Base-by-base conservation (phyloP, 2,329 filamentous ascomycete species). In the Trichoderma asperellum region DNA sequence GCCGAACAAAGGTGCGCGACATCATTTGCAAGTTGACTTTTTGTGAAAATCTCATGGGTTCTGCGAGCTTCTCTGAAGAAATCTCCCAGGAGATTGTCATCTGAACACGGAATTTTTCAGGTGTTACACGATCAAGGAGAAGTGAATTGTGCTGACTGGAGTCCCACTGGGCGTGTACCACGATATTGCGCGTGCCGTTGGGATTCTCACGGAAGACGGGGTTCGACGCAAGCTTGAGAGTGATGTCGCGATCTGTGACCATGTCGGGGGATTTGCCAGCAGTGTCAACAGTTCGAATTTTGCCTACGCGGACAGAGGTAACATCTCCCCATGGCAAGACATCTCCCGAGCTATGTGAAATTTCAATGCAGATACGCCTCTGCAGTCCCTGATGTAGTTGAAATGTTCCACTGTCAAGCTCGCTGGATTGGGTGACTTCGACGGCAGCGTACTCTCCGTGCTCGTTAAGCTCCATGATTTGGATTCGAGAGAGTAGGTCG, bases 311-410 rank as follows among this genome's bases (percentile, higher is more conserved):
- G 59, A 97, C 84, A 29, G 88, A 86, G 16, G 87, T 88, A 27
- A 97, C 88, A 71, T 96, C 92, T 72, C 95, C 89, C 94, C 95
- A 98, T 0, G 94, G 93, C 65, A 99, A 81, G 11, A 89, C 89
- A 72, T 97, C 92, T 18, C 94, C 94, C 5, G 94, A 96, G 76
- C 91, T 96, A 76, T 98, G 94, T 0, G 92, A 93, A n/a, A 99
- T 84, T 71, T 92, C 94, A 76, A 99, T 88, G 7, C 92, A 89
- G 64, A 99, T 89, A 1, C 96, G 89, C 65, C 96, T 88, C 78
- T 99, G 96, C 62, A 99, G 83, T 29, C 96, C 96, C 80, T 99
- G 96, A 75, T 97, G 96, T 37, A 99, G 86, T 78, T 99, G 96
- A 77, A 96, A 98, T 1, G 93, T 92, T 8, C 96, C 96, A n/a